Base-by-base conservation (phyloP, 1,139 yeast genomes). In the Suhomyces anneliseae region DNA sequence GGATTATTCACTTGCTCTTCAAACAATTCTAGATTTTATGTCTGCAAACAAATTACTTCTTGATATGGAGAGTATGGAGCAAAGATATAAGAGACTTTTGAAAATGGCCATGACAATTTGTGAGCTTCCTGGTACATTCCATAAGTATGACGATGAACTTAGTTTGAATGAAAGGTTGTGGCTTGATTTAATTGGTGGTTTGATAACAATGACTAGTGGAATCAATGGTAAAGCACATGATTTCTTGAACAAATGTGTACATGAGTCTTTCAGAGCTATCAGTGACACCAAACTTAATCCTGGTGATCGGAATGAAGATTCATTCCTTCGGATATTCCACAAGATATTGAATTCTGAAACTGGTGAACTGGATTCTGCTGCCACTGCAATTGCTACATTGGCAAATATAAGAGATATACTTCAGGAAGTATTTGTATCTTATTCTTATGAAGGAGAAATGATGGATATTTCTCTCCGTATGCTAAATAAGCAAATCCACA, bases 361-460 rank as follows among this genome's bases (percentile, higher is more conserved):
- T 3, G 48, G 36, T 19, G 40, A 38, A 7, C 32, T 29, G 32
- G 27, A 9, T 7, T 9, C 38, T 8, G 19, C 35, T 8, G 45
- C 51, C 8, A 62, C 60, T 7, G 54, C 65, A 40, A 54, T 62
- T 6, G 79, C 87, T 0, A 72, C 77, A 0, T 56, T 84, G 27
- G 77, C 82, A 0, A 84, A 84, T 54, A 79, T 87, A n/a, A 69
- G 86, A 34, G 74, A 75, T 2, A 79, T 86, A 8, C 65, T 88
- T 14, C 77, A 75, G 38, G 90, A 86, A 46, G 77, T 86, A 7
- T 83, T 85, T 51, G 65, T 82, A 7, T 83, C 90, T 0, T 84
- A 83, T 56, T 69, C 81, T 2, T 84, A 83, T 56, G 93, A 87
- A 54, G 75, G 76, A 45, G 80, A 78, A 46, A 77, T 85, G 54